Evolutionary conservation across 2,329 filamentous ascomycete genomes (phyloP), one percentile per base, ranked within the genome.

Genomic region (Cytospora schulzeri): DNA sequence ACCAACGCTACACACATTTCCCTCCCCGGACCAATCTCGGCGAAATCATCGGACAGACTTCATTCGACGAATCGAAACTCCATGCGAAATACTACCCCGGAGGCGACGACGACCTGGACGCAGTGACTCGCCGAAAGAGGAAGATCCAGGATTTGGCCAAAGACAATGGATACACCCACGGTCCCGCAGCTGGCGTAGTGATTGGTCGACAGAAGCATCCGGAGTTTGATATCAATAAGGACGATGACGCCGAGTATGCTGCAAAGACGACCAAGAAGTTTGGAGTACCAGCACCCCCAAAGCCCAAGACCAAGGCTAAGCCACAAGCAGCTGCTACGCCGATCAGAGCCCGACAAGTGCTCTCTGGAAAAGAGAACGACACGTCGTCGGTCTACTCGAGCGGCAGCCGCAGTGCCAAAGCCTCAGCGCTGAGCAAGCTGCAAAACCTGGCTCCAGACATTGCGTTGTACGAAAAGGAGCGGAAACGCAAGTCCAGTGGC

Each of bases 381-480:
- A 95, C 92, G 0, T 93, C 93, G 0, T 88, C 87, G 0, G 83
- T 79, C 1, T 70, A 79, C 45, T 85, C 89, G 3, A 91, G 88
- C 1, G 88, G 89, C 29, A 91, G 91, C 69, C 89, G 95, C 62
- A 95, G 92, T 71, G 94, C 95, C 17, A 99, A 98, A 75, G 88
- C 90, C 50, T 90, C 91, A 72, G 95, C 95, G 15, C 79, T 90
- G n/a, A 86, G 88, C 38, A 88, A 86, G 68, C 79, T 98, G 9
- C 91, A 95, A 61, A 85, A 86, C 41, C 81, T 94, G 64, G 93
- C 91, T 0, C 85, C 89, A 0, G 95, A 99, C 73, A 93, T 98
- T 72, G 90, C 89, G 2, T 80, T 96, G 35, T 99, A 95, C 72
- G 91, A 98, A 73, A 97, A 95, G 74, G 95, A 99, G 78, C 92